These are phyloP conservation scores for Lasiosphaeris hirsuta DNA, from an alignment of 495 filamentous ascomycete species.

Conservation along the genomic window DNA sequence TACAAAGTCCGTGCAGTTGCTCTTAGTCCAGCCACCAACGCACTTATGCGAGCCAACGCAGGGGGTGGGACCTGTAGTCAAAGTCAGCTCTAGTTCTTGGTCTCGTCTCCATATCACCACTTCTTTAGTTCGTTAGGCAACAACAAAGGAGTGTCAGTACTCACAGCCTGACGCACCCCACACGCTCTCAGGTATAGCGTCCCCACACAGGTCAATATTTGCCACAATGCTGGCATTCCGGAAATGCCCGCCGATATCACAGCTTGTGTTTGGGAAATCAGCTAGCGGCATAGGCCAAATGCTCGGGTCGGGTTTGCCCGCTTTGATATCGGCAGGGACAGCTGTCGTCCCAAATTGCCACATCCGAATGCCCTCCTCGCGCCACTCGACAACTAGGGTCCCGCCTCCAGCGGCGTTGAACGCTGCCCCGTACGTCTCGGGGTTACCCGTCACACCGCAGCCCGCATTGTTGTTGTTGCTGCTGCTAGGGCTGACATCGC, in stretches of 20 bases:
- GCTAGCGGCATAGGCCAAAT: slow-evolving; percentile 58
- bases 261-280: slow-evolving; percentile 54
- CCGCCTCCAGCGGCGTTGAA: slow-evolving; percentile 61
- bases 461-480: slow-evolving; percentile 58
- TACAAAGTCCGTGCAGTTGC: slow-evolving; percentile 59
- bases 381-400: slow-evolving; percentile 64
- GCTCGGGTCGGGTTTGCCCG: slow-evolving; percentile 52
- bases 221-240: slow-evolving; percentile 63
- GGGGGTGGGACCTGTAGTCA: slow-evolving; percentile 5
- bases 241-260: slow-evolving; percentile 61
- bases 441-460: slow-evolving; percentile 45
- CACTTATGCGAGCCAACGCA: slow-evolving; percentile 2
- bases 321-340: slow-evolving; percentile 52
- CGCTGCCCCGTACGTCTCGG: slow-evolving; percentile 47
- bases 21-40: slow-evolving; percentile 30
- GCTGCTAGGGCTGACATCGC: slow-evolving; percentile 48
- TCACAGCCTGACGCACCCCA: slow-evolving; percentile 44
- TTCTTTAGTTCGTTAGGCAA: neutral
- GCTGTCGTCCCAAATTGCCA: slow-evolving; percentile 56
- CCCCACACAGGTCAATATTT: slow-evolving; percentile 67
- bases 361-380: slow-evolving; percentile 53
- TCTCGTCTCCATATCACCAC: neutral
- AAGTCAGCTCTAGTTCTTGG: slow-evolving; percentile 23
- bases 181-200: slow-evolving; percentile 52
- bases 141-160: slow-evolving; percentile 20